These are phyloP conservation scores for Taxillus chinensis DNA, from an alignment of 164 flowering plant species.

Conservation along the genomic window DNA sequence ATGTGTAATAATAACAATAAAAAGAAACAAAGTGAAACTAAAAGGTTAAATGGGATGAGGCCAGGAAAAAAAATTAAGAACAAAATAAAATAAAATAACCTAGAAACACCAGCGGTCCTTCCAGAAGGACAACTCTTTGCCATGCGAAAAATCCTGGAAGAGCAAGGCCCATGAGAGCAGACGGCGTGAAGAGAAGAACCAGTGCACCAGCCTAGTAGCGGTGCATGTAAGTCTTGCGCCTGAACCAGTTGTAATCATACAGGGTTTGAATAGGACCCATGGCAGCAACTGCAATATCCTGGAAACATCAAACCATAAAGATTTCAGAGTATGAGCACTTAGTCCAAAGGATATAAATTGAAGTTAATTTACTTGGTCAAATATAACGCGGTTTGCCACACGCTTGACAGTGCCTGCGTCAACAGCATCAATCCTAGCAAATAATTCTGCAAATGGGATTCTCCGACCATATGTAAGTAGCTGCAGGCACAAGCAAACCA, in stretches of 20 bases:
- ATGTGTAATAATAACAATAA: no score
- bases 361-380: conserved; percentile 46
- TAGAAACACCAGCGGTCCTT: no score
- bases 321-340: neutral
- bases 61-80: no score
- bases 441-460: conserved; percentile 74
- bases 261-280: conserved; percentile 74
- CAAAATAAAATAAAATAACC: no score
- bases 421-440: conserved; percentile 92
- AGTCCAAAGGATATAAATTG: neutral
- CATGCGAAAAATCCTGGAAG: no score
- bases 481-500: conserved; percentile 34
- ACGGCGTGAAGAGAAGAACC: neutral
- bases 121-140: no score
- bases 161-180: no score
- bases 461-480: conserved; percentile 87
- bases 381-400: conserved; percentile 79
- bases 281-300: conserved; percentile 91
- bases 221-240: conserved; percentile 91
- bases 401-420: conserved; percentile 84
- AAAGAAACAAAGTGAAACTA: no score
- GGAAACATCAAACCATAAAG: conserved; percentile 6
- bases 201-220: conserved; percentile 44
- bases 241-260: conserved; percentile 98
- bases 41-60: no score